A percentile compares a stretch with the other conserved stretches of the same genome.
Conservation (phyloP, 23 red algal species). For the Gracilariopsis chorda region DNA sequence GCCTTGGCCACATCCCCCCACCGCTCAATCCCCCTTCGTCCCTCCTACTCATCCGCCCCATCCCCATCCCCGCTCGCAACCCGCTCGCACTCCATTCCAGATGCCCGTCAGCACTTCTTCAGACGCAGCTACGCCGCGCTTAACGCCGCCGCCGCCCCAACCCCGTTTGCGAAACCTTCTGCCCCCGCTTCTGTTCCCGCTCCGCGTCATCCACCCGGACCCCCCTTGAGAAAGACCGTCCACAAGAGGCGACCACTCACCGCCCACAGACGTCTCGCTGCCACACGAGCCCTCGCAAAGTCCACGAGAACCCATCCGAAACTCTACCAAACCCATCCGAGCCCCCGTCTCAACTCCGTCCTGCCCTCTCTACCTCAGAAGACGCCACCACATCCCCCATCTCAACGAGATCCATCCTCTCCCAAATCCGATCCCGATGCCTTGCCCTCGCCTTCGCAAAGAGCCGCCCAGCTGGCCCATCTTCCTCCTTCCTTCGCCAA, state of each 20-base stretch:
- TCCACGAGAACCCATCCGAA: not conserved
- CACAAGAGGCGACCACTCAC: not conserved
- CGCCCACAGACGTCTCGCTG: not conserved
- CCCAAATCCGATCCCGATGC: not conserved
- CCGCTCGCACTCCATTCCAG: no score
- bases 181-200: no score
- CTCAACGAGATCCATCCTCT: no score
- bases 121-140: not conserved
- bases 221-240: constrained; percentile 10
- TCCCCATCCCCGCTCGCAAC: no score
- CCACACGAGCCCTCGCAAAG: not conserved
- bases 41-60: not conserved
- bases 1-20: not conserved
- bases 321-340: no score
- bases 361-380: no score
- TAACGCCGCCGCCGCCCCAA: no score
- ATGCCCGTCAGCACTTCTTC: not conserved
- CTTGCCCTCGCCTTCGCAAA: not conserved
- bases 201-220: not conserved
- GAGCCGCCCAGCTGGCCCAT: not conserved
- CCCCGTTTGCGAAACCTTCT: no score
- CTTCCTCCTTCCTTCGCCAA: not conserved
- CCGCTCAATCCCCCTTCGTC: not conserved
- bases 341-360: no score
- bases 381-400: no score